Conservation (phyloP, 352 stramenopile species). For the Saprolegnia parasitica region DNA sequence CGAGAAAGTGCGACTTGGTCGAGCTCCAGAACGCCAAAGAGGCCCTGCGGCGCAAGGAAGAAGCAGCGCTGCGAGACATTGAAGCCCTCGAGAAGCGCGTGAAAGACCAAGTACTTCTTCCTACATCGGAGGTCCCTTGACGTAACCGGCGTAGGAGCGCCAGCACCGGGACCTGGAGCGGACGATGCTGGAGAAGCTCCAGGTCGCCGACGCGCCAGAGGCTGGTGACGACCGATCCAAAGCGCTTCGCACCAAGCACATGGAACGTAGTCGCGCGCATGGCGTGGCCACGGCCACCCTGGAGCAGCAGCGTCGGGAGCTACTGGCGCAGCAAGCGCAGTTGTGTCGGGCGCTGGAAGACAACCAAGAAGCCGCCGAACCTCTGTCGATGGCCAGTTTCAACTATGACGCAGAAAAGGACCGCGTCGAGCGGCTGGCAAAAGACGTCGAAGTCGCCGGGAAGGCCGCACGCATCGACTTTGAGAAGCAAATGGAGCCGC, state of each 20-base stretch:
- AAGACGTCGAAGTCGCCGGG: neutral
- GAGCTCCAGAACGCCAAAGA: constrained; percentile 19
- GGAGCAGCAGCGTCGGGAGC: constrained; percentile 9
- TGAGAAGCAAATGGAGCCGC: neutral
- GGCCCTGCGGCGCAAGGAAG: constrained; percentile 1
- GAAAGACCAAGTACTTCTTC: constrained; percentile 8
- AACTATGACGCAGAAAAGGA: constrained; percentile 1
- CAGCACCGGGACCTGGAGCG: constrained; percentile 8
- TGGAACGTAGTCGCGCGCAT: constrained; percentile 12
- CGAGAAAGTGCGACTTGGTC: constrained; percentile 16
- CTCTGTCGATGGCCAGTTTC: neutral
- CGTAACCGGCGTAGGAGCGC: neutral
- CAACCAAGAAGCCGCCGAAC: constrained; percentile 15
- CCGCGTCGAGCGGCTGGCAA: constrained; percentile 5
- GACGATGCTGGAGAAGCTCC: neutral
- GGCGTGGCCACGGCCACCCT: constrained; percentile 4
- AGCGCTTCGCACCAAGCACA: constrained; percentile 3
- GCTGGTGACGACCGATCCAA: neutral
- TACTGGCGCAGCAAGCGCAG: constrained; percentile 6
- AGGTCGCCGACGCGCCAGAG: neutral
- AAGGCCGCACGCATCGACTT: neutral
- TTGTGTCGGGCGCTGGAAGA: neutral
- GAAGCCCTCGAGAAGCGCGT: constrained; percentile 24
- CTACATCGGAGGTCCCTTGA: neutral
- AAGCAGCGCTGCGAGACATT: constrained; percentile 19